phyloP scores from a whole-genome alignment of 768 basidiomycete genomes.

The Boletus barrowsii region DNA sequence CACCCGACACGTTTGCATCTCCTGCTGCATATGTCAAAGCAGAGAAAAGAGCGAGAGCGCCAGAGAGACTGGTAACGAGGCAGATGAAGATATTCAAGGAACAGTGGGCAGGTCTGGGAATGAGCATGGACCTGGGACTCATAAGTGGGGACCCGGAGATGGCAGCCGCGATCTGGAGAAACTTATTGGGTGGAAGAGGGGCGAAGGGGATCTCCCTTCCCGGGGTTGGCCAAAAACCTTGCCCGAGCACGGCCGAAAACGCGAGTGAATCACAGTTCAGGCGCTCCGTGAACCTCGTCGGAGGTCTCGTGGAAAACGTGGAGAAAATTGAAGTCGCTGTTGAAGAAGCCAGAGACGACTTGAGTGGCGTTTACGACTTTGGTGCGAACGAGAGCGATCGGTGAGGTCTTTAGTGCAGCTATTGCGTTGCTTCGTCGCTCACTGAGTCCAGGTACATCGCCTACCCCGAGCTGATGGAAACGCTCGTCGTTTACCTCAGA shows the following conservation, averaged over 20 bases:
- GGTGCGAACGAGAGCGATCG: constrained; percentile 44
- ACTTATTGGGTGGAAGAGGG: constrained; percentile 82
- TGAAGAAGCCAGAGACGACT: constrained; percentile 62
- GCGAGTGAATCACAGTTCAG: constrained; percentile 38
- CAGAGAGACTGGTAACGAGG: constrained; percentile 74
- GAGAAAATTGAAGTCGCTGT: constrained; percentile 54
- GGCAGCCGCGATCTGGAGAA: constrained; percentile 88
- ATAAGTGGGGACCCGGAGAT: constrained; percentile 76
- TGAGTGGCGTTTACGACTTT: constrained; percentile 73
- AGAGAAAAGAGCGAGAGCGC: constrained; percentile 46
- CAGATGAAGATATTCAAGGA: constrained; percentile 93
- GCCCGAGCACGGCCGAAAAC: constrained; percentile 8
- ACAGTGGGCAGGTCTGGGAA: constrained; percentile 82
- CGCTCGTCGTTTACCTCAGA: constrained; percentile 65
- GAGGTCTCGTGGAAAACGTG: constrained; percentile 60
- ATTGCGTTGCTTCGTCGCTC: not conserved
- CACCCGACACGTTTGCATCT: constrained; percentile 27
- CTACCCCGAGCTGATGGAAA: constrained; percentile 74
- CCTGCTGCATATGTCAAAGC: constrained; percentile 27
- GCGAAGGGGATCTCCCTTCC: constrained; percentile 60
- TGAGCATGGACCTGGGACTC: constrained; percentile 77
- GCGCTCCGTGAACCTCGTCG: constrained; percentile 67
- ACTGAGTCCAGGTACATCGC: constrained; percentile 57
- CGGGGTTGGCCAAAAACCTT: not conserved
- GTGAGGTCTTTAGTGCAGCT: constrained; percentile 11